Conservation (phyloP, 441 rosid genomes). For the Eruca vesicaria region DNA sequence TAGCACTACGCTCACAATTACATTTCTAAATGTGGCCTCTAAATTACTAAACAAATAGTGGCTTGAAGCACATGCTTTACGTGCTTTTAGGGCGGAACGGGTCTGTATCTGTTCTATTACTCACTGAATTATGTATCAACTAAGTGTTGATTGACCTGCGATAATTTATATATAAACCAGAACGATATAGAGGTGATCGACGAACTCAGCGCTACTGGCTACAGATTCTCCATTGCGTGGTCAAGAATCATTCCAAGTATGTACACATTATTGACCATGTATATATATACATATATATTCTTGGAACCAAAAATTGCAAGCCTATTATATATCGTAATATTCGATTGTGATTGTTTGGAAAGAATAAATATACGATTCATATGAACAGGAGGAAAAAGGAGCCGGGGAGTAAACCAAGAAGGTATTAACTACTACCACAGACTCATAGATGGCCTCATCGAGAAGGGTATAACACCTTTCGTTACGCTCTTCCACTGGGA, state of each 20-base stretch:
- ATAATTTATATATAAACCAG: not conserved
- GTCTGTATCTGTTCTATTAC: too few relatives aligned
- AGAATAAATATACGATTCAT: not conserved
- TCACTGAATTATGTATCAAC: not conserved
- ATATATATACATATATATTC: not conserved
- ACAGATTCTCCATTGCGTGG: slow-evolving; percentile 33
- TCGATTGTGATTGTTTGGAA: not conserved
- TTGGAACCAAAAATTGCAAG: too few relatives aligned
- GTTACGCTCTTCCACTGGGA: slow-evolving; percentile 25
- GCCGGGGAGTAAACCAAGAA: slow-evolving; percentile 10
- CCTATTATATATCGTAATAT: too few relatives aligned
- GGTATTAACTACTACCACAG: slow-evolving; percentile 18
- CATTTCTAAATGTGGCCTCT: too few relatives aligned
- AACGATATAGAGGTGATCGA: slow-evolving; percentile 8
- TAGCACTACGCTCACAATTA: too few relatives aligned
- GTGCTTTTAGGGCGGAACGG: too few relatives aligned
- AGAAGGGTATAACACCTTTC: slow-evolving; percentile 16
- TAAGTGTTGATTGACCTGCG: not conserved
- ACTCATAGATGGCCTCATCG: slow-evolving; percentile 1
- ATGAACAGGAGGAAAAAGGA: slow-evolving; percentile 27
- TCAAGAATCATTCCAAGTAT: slow-evolving; percentile 30
- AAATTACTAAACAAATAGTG: too few relatives aligned
- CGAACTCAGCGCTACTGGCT: slow-evolving; percentile 11
- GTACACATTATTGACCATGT: not conserved
- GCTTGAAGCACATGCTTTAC: too few relatives aligned